These are phyloP conservation scores for Raffaelea arxii DNA, from an alignment of 2,329 filamentous ascomycete species.

Conservation along the genomic window DNA sequence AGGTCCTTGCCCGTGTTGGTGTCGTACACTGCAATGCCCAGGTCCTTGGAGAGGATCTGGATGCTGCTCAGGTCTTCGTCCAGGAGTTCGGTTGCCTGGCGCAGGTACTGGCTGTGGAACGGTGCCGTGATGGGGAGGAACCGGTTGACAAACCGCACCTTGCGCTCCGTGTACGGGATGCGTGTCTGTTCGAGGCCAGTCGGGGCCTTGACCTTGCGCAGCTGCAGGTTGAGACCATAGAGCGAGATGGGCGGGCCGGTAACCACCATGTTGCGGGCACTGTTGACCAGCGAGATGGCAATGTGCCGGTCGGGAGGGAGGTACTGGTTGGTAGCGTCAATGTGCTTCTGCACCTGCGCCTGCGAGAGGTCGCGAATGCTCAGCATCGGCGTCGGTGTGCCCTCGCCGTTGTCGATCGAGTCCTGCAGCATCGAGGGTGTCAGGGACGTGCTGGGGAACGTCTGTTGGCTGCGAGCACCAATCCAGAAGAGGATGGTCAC, in stretches of 20 bases:
- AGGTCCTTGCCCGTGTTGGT: constrained; percentile 85
- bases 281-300: constrained; percentile 91
- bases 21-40: constrained; percentile 81
- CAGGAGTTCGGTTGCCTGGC: constrained; percentile 71
- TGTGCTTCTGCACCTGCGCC: constrained; percentile 87
- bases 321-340: constrained; percentile 94
- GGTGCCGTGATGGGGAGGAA: constrained; percentile 96
- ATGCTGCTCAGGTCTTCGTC: constrained; percentile 81
- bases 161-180: constrained; percentile 89
- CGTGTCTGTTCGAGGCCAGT: constrained; percentile 95
- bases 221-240: constrained; percentile 88
- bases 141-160: constrained; percentile 91
- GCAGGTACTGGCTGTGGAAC: constrained; percentile 94
- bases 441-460: constrained; percentile 89
- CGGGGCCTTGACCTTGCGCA: constrained; percentile 93
- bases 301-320: constrained; percentile 88
- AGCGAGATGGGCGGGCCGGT: constrained; percentile 92
- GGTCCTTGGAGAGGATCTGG: constrained; percentile 58
- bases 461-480: constrained; percentile 90
- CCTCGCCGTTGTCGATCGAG: constrained; percentile 88
- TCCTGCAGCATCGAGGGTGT: constrained; percentile 86
- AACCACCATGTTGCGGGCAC: constrained; percentile 91
- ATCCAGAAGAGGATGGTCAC: constrained; percentile 98
- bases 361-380: constrained; percentile 90
- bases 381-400: constrained; percentile 92